Conservation (phyloP, 352 stramenopile genomes). For the Pythium myriotylum region DNA sequence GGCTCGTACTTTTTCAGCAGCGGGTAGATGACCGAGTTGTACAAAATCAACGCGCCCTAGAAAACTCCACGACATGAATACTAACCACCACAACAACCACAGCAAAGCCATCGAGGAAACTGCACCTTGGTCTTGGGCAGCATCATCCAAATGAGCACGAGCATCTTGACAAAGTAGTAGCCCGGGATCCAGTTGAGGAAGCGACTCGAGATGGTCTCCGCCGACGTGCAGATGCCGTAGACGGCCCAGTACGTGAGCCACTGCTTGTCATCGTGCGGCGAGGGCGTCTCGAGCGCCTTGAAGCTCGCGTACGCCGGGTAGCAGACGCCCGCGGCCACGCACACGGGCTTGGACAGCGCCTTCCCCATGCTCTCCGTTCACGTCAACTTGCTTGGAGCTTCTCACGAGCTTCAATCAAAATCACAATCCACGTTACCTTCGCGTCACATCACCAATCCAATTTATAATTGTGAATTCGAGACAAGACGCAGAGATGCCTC, state of each 20-base stretch:
- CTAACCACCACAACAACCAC: neutral
- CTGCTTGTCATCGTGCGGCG: conserved; percentile 65
- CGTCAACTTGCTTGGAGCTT: conserved; percentile 2
- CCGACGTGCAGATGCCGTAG: conserved; percentile 93
- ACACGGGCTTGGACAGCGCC: conserved; percentile 55
- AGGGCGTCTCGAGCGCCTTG: conserved; percentile 67
- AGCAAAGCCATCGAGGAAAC: conserved; percentile 20
- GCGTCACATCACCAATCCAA: neutral
- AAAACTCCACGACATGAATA: neutral
- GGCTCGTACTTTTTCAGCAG: conserved; percentile 77
- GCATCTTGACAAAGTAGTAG: conserved; percentile 95
- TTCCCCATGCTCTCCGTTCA: conserved; percentile 41
- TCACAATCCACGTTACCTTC: neutral
- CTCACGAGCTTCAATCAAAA: conserved; percentile 16
- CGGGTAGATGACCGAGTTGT: conserved; percentile 56
- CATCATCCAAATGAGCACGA: conserved; percentile 97
- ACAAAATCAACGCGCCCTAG: conserved; percentile 72
- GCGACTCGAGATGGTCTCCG: conserved; percentile 74
- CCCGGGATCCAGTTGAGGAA: conserved; percentile 87
- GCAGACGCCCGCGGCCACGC: conserved; percentile 49
- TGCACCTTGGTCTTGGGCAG: conserved; percentile 87
- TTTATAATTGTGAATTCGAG: neutral
- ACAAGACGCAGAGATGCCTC: too few relatives aligned
- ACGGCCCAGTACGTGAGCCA: conserved; percentile 97
- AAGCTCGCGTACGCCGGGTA: conserved; percentile 79